A percentile compares a stretch with the other conserved stretches of the same genome.
Conservation (phyloP, 345 rosid genomes). For the Salix caprea region DNA sequence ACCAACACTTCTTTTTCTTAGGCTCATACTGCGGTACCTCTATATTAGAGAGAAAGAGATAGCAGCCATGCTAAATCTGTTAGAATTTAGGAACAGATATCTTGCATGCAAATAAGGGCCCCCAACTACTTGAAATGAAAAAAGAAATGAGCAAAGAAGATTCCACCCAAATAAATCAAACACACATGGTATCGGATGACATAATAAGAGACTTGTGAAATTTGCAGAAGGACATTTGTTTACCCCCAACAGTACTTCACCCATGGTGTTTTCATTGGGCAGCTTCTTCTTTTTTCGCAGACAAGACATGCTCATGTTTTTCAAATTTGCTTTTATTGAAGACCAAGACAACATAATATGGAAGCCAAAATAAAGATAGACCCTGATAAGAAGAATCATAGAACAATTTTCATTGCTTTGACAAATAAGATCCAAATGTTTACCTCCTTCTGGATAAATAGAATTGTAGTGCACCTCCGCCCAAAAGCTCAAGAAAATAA, state of each 20-base stretch:
- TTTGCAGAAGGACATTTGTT: too few species aligned
- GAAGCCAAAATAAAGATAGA: neutral
- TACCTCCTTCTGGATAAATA: conserved; percentile 87
- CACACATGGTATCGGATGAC: too few species aligned
- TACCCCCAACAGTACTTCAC: neutral
- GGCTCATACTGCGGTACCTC: conserved; percentile 31
- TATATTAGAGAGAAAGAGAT: neutral
- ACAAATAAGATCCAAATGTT: neutral
- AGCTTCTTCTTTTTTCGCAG: too few species aligned
- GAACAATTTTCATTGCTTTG: neutral
- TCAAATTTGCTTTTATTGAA: neutral
- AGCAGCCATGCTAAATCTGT: neutral
- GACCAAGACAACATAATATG: neutral
- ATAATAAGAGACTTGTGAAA: too few species aligned
- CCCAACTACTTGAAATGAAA: too few species aligned
- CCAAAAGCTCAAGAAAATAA: conserved; percentile 90
- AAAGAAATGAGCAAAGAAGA: too few species aligned
- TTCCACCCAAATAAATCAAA: too few species aligned
- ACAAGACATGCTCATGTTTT: too few species aligned
- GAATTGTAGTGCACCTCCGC: conserved; percentile 98
- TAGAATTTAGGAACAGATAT: neutral
- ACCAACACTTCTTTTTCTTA: conserved; percentile 48
- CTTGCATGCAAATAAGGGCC: too few species aligned
- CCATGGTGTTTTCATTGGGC: neutral
- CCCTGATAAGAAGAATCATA: neutral